Evolutionary conservation across 495 filamentous ascomycete species (phyloP), one percentile per base, ranked within the genome.

Genomic region (Platismatia glauca): DNA sequence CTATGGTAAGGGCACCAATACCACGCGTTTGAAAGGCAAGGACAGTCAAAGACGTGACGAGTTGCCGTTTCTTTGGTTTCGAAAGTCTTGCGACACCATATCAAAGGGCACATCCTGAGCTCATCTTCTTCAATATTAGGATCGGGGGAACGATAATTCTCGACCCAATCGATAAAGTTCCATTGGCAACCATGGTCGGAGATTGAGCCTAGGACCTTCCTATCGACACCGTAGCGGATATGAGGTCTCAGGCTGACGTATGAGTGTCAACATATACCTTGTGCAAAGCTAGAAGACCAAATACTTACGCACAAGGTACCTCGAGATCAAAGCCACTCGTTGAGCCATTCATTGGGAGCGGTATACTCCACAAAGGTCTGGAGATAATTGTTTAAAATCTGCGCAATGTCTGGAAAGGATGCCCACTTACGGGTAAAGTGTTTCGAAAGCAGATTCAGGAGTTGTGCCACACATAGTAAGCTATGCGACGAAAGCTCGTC

Each of bases 71-170:
- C 34, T 0, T 8, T 24, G n/a, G 9, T 64, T 0, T 59, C 18
- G 15, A 64, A 64, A 8, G 20, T n/a, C 58, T 59, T 55, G 44
- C 62, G 62, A 11, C 62, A 64, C 62, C 62, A 64, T 18, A 59
- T 34, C 48, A 64, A 12, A 34, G 62, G 62, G 39, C 62, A 64
- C 35, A 59, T 64, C 27, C 24, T 31, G 48, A 31, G 35, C 35
- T 64, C 62, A 4, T 43, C 46, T 4, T 34, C 16, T 44, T 44
- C 60, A 24, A 43, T 53, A 22, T 34, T 22, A 22, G 34, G 35
- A 7, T 34, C 38, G 4, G 1, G 7, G 12, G 57, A 8, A 38
- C 62, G 62, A 27, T 20, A 33, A 4, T 27, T 27, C 35, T 24
- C 7, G 16, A 53, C 56, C 62, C 62, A 64, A 9, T 59, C 44